phyloP scores from a whole-genome alignment of 2,329 filamentous ascomycete genomes.

The Calonectria hongkongensis region DNA sequence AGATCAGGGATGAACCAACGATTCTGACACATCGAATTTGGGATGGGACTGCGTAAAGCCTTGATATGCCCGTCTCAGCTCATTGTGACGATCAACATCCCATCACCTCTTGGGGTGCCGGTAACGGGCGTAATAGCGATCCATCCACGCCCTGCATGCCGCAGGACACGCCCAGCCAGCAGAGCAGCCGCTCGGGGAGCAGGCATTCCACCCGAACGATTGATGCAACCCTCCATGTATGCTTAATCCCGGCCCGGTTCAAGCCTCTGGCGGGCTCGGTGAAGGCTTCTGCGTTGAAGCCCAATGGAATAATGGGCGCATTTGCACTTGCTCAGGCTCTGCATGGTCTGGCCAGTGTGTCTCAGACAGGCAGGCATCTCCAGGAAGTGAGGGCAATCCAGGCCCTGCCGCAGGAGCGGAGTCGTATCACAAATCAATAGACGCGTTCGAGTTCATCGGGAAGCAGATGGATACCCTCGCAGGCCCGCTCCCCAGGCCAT shows the following conservation, averaged over 20 bases:
- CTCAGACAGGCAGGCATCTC: background rate
- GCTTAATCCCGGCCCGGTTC: background rate
- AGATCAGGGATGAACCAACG: background rate
- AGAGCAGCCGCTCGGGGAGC: background rate
- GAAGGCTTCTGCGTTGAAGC: background rate
- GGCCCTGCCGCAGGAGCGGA: background rate
- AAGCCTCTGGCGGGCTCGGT: background rate
- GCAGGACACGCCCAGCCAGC: background rate
- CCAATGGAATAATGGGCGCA: constrained; percentile 5
- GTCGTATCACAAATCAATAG: background rate
- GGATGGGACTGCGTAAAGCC: background rate
- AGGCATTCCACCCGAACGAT: background rate
- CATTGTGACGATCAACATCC: constrained; percentile 10
- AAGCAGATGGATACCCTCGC: background rate
- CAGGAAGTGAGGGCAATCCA: background rate
- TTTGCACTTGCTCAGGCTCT: background rate
- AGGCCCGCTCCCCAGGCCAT: background rate
- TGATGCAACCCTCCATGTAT: background rate
- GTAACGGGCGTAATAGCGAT: background rate
- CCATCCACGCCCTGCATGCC: background rate
- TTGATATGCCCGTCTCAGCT: constrained; percentile 5
- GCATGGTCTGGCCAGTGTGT: background rate
- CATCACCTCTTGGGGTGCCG: background rate
- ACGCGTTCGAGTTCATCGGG: background rate
- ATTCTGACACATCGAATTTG: background rate